phyloP scores from a whole-genome alignment of 1,284 basidiomycete species.

The Cystobasidium slooffiae region DNA sequence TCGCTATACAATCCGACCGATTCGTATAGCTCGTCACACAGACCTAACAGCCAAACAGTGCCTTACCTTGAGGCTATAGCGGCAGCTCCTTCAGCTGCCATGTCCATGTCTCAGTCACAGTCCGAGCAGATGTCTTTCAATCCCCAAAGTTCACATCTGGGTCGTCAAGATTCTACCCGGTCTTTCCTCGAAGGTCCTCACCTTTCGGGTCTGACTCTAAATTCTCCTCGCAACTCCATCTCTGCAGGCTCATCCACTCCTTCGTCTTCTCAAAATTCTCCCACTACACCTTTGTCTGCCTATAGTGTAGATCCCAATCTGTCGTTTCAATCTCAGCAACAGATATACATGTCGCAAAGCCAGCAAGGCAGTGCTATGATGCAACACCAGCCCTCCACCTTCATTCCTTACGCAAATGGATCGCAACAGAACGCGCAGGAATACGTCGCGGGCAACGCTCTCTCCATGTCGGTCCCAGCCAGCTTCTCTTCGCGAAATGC shows the following conservation, averaged over 20 bases:
- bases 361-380: neutral
- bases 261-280: conserved; percentile 35
- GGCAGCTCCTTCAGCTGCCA: neutral
- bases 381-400: conserved; percentile 1
- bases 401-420: conserved; percentile 6
- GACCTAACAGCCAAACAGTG: conserved; percentile 13
- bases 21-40: neutral
- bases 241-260: conserved; percentile 27
- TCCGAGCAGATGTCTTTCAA: conserved; percentile 12
- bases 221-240: conserved; percentile 34
- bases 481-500: conserved; percentile 14
- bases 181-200: conserved; percentile 36
- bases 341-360: neutral
- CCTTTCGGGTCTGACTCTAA: conserved; percentile 22
- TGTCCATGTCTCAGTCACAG: neutral
- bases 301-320: conserved; percentile 17
- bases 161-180: conserved; percentile 16
- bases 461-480: conserved; percentile 34
- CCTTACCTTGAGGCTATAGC: conserved; percentile 21
- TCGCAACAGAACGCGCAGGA: neutral
- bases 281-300: conserved; percentile 31
- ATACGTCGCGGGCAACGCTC: neutral
- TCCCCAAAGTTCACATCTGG: neutral
- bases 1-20: neutral
- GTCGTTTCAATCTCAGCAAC: conserved; percentile 22